phyloP scores from a whole-genome alignment of 1,284 basidiomycete species.

The Chiua sp. region DNA sequence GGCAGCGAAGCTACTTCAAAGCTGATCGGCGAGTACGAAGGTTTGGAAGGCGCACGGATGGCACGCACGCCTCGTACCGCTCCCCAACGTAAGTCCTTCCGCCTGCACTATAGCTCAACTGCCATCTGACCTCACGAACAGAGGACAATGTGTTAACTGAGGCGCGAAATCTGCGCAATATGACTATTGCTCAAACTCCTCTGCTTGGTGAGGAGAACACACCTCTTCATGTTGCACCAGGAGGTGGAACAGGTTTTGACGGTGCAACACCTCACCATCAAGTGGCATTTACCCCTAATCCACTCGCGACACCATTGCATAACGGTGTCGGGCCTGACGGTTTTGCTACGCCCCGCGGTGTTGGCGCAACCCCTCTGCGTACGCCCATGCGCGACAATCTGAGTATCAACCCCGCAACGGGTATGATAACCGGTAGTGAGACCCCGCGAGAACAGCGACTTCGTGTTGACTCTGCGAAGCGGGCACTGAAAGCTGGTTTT shows the following conservation, averaged over 20 bases:
- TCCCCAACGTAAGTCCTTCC: constrained; percentile 76
- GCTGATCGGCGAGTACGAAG: constrained; percentile 92
- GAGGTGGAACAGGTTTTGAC: constrained; percentile 88
- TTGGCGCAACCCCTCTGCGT: constrained; percentile 79
- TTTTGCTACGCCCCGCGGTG: constrained; percentile 68
- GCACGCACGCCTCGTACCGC: constrained; percentile 93
- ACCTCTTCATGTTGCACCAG: constrained; percentile 76
- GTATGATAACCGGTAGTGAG: constrained; percentile 60
- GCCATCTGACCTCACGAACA: constrained; percentile 38
- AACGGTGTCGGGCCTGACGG: constrained; percentile 49
- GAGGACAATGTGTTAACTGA: constrained; percentile 95
- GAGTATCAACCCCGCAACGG: constrained; percentile 81
- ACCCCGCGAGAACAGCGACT: constrained; percentile 81
- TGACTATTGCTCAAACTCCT: constrained; percentile 93
- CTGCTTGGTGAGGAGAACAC: constrained; percentile 97
- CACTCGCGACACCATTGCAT: constrained; percentile 84
- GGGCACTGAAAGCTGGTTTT: constrained; percentile 84
- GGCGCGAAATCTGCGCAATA: constrained; percentile 93
- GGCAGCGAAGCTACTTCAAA: constrained; percentile 86
- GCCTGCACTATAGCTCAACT: constrained; percentile 6
- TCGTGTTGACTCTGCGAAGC: constrained; percentile 66
- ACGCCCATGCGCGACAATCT: constrained; percentile 94
- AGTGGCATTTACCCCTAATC: constrained; percentile 93
- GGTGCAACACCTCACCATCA: constrained; percentile 90
- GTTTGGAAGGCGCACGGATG: constrained; percentile 86